Conservation (phyloP, 176 grass and related monocot species). For the Microstegium vimineum region DNA sequence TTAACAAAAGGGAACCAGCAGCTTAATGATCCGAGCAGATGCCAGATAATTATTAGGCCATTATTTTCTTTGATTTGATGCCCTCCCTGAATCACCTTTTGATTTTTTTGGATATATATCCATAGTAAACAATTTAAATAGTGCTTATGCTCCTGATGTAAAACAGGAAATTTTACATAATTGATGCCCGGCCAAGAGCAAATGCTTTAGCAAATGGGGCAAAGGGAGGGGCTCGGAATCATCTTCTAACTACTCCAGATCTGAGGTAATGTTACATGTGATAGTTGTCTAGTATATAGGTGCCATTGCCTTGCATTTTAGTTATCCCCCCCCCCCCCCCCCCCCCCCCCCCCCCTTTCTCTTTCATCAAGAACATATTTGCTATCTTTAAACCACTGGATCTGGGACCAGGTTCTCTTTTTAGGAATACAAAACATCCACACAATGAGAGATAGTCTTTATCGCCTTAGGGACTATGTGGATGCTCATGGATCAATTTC, state of each 20-base stretch:
- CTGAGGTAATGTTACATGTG: slow-evolving; percentile 55
- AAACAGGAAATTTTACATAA: slow-evolving; percentile 95
- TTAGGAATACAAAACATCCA: slow-evolving; percentile 98
- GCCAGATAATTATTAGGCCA: neutral
- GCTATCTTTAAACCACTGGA: slow-evolving; percentile 32
- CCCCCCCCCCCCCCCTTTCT: neutral
- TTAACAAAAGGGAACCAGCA: neutral
- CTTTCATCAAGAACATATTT: slow-evolving; percentile 1
- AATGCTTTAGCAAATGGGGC: slow-evolving; percentile 97
- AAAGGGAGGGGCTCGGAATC: slow-evolving; percentile 98
- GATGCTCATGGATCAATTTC: slow-evolving; percentile 82
- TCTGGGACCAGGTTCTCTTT: slow-evolving; percentile 74
- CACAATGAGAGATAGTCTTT: slow-evolving; percentile 97
- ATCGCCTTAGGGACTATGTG: slow-evolving; percentile 94
- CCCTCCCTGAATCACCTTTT: neutral
- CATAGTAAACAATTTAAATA: neutral
- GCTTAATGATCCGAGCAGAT: neutral
- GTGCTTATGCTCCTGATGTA: slow-evolving; percentile 23
- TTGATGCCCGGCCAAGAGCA: slow-evolving; percentile 94
- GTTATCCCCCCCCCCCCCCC: neutral
- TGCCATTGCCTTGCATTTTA: slow-evolving; percentile 1
- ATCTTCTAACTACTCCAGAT: slow-evolving; percentile 86
- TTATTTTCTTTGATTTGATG: slow-evolving; percentile 3
- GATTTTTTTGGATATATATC: neutral
- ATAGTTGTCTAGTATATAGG: neutral